These are phyloP conservation scores for Fomitopsis schrenkii DNA, from an alignment of 1,284 basidiomycete species.

Conservation along the genomic window DNA sequence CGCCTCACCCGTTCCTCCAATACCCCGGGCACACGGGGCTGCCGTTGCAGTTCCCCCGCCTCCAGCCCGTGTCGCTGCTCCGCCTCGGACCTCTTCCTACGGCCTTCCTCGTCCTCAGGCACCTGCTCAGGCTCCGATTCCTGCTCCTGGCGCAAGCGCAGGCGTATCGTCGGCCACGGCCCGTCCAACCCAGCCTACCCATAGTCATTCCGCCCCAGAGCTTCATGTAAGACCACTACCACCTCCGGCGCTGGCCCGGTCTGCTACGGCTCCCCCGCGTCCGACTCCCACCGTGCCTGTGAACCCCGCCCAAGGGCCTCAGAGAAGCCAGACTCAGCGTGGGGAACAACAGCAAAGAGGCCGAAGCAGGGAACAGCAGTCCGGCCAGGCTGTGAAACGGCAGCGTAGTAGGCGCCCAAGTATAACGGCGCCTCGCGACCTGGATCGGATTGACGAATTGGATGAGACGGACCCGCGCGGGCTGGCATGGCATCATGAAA, in stretches of 20 bases:
- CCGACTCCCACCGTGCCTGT: conserved; percentile 15
- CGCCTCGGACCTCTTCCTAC: conserved; percentile 5
- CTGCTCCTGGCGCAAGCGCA: neutral
- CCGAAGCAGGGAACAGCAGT: conserved; percentile 6
- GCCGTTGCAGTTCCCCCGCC: neutral
- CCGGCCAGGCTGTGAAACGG: conserved; percentile 15
- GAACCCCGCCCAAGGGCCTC: neutral
- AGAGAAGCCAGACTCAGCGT: conserved; percentile 1
- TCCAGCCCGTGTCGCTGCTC: neutral
- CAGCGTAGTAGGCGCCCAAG: conserved; percentile 22
- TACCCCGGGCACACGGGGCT: neutral
- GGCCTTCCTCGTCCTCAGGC: neutral
- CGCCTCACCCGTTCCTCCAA: neutral
- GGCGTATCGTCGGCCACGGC: conserved; percentile 4
- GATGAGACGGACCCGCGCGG: conserved; percentile 70
- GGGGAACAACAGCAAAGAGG: conserved; percentile 1
- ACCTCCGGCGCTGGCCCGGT: conserved; percentile 8
- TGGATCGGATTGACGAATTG: conserved; percentile 71
- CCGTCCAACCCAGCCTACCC: conserved; percentile 13
- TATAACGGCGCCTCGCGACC: conserved; percentile 31
- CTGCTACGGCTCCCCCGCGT: conserved; percentile 13
- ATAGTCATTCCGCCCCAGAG: conserved; percentile 24
- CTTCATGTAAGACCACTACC: conserved; percentile 14
- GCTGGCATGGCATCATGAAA: conserved; percentile 53
- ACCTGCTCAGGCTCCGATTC: neutral